Evolutionary conservation across 2,329 filamentous ascomycete genomes (phyloP), one percentile per base, ranked within the genome.

Genomic region (Dendrostoma leiphaemia): DNA sequence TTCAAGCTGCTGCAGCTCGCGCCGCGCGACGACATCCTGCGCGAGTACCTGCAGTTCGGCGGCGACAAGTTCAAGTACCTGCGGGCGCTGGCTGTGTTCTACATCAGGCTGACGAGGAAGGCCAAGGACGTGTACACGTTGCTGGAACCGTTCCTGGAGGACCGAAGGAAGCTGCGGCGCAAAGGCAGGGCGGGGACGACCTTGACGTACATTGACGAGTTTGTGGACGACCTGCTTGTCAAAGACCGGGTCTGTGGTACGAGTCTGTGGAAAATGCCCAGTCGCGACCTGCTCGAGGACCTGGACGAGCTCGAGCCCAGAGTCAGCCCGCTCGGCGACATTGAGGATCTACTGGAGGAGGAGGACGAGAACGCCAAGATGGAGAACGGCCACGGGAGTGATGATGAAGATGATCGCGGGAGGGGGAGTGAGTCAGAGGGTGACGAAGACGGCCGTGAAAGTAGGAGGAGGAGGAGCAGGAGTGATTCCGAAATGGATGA

Each of bases 1-100:
- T 96, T 99, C 73, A 99, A 97, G 76, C 80, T 99, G 49, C 81
- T 97, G 53, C 91, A 97, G 74, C 81, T 99, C 9, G 86, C 85
- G 24, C 94, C 94, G 1, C 82, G 84, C 57, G 86, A 90, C 67
- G 88, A 86, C 40, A 82, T 97, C 31, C 75, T 99, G 26, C 71
- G 82, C 37, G 90, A 91, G 66, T 97, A 97, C 69, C 72, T 99
- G 28, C 75, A 83, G 53, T 87, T 86, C 64, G 88, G 87, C 52
- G 91, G 86, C 43, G 85, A 89, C 34, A 74, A 84, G 50, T 91
- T 92, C 68, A 91, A 90, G 72, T 99, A 99, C 71, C 76, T 99
- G 51, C 85, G 92, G 54, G 92, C 90, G 1, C 77, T 99, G 60
- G 93, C 92, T 0, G 88, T 88, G 1, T 97, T 99, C 69, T 97